phyloP scores from a whole-genome alignment of 805 yeast genomes.

The Yarrowia sp. region DNA sequence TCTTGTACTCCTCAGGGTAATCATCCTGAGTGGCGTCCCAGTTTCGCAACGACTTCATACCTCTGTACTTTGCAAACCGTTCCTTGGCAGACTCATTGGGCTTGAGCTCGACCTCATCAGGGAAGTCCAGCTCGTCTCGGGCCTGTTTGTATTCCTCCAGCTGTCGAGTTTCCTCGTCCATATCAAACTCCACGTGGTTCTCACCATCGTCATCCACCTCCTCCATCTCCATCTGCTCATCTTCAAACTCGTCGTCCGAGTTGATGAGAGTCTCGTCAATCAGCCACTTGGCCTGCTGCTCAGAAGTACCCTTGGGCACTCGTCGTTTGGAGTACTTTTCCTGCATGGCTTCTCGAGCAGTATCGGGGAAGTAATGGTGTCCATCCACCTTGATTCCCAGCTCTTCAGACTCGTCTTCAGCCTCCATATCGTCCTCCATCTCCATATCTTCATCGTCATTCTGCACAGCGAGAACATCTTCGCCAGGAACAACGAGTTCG shows the following conservation, averaged over 20 bases:
- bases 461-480: not conserved
- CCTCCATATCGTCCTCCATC: conserved; percentile 36
- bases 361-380: conserved; percentile 48
- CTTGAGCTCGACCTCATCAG: conserved; percentile 86
- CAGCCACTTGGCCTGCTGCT: conserved; percentile 74
- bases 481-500: not conserved
- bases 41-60: conserved; percentile 75
- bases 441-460: conserved; percentile 29
- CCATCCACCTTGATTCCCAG: conserved; percentile 53
- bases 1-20: conserved; percentile 75
- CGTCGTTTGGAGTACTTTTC: conserved; percentile 40
- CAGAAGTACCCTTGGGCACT: conserved; percentile 70
- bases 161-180: conserved; percentile 83
- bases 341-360: conserved; percentile 35
- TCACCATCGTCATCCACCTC: conserved; percentile 39
- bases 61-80: conserved; percentile 75
- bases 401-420: conserved; percentile 38
- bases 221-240: conserved; percentile 37
- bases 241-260: conserved; percentile 42
- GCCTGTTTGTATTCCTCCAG: conserved; percentile 61
- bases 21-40: conserved; percentile 91
- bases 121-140: conserved; percentile 85
- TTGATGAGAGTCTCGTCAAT: conserved; percentile 47
- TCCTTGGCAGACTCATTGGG: conserved; percentile 77
- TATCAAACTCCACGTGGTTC: conserved; percentile 63